Base-by-base conservation (phyloP, 2,329 filamentous ascomycete genomes). In the Talaromyces sp. region DNA sequence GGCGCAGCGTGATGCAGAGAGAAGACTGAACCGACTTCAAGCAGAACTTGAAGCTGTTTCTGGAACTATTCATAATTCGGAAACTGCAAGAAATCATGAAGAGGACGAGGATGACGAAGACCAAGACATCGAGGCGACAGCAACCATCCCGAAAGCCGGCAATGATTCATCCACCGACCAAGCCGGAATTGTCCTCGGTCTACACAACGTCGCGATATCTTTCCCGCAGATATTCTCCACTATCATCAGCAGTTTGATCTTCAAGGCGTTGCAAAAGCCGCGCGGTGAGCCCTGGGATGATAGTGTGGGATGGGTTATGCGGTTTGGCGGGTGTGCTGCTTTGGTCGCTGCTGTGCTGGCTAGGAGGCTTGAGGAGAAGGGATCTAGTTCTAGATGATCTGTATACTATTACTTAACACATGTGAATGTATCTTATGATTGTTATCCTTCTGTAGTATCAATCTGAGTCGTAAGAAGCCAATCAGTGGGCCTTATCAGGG, bases 171-270 rank as follows among this genome's bases (percentile, higher is more conserved):
- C 86, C 45, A 82, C 86, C 1, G 91, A 93, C 72, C 90, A 95
- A 74, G 92, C 93, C 4, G 93, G 94, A 49, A 91, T 97, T 47
- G 92, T 98, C 53, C 85, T 98, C 1, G 94, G 94, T 8, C 93
- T 98, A 63, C 94, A 98, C 82, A 98, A 98, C 77, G 94, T 98
- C 80, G 90, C 93, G 17, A 91, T 98, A 70, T 92, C 93, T 0
- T 89, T 92, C 5, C 94, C 94, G 1, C 94, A 98, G 75, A 93
- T 97, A 67, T 85, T 97, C 63, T 93, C 94, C 11, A 97, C 93
- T 5, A 80, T 97, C 31, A 88, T 91, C 27, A 94, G 91, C 67
- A 93, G 90, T 73, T 82, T 90, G 67, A 91, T 98, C 68, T 98
- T 98, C 81, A 89, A 88, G 73, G 81, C 89, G 47, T 85, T 94